Evolutionary conservation across 192 early-diverging fungal species (phyloP), one percentile per base, ranked within the genome.

Genomic region (Phycomyces blakesleeanus): DNA sequence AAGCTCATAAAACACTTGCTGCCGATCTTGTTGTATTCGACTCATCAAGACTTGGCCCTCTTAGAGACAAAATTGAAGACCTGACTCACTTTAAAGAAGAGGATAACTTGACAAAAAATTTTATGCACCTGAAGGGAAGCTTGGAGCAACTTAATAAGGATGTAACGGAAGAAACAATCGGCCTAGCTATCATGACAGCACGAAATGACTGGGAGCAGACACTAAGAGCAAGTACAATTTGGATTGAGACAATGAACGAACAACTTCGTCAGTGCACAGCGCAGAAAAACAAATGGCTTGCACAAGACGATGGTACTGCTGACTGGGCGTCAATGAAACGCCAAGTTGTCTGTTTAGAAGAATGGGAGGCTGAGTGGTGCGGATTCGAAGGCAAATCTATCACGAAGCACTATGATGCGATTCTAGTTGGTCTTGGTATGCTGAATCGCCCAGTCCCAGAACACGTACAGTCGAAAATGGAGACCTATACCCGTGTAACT

Each of bases 241-340:
- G 20, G 5, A 29, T 68, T 5, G 66, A 61, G 0, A 47, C 51
- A 2, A 25, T 61, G 51, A 16, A 59, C n/a, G 38, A 68, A 20
- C 37, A 56, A 15, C 20, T 68, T 8, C 29, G 37, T 14, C 21
- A 41, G 9, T 50, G 49, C 0, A 51, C 38, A 9, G 51, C 50
- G 2, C 34, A 55, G 10, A 68, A 61, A 26, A 61, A 58, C 20
- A 68, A 68, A 20, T 59, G 65, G 51, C 37, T 63, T 16, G 61
- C 61, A 10, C 61, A 63, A 21, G 50, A 63, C 27, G 61, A 63
- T 55, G 44, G 44, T 12, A 47, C 44, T n/a, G 12, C 44, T 7
- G 44, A 47, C 44, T 47, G 44, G 44, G 44, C 3, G 3, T 47
- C 44, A 2, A 47, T 18, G 18, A n/a, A 14, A 12, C 44, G 18